phyloP scores from a whole-genome alignment of 768 basidiomycete species.

The Mycena filopes region DNA sequence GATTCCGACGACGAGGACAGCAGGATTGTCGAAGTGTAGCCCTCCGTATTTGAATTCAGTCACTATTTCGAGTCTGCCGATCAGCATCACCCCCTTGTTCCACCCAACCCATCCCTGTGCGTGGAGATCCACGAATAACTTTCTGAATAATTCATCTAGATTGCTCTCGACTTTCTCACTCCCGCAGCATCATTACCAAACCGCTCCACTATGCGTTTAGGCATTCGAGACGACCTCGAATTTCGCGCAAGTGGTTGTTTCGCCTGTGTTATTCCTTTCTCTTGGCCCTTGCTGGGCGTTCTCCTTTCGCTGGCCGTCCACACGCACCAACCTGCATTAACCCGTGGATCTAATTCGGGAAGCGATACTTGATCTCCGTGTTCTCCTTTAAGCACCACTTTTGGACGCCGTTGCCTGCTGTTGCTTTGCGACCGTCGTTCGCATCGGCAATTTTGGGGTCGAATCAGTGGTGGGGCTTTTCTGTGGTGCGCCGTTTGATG shows the following conservation, averaged over 20 bases:
- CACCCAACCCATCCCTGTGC: background rate
- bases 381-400: background rate
- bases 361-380: background rate
- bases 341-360: background rate
- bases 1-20: conserved; percentile 73
- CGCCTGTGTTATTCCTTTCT: too few relatives aligned
- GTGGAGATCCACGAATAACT: conserved; percentile 12
- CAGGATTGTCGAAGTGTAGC: conserved; percentile 80
- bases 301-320: background rate
- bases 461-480: background rate
- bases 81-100: background rate
- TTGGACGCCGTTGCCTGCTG: background rate
- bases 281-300: too few relatives aligned
- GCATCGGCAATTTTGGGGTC: conserved; percentile 16
- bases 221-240: too few relatives aligned
- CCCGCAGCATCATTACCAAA: too few relatives aligned
- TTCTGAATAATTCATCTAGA: too few relatives aligned
- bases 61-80: background rate
- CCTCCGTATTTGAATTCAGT: background rate
- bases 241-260: too few relatives aligned
- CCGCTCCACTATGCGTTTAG: too few relatives aligned
- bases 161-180: too few relatives aligned
- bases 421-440: conserved; percentile 7
- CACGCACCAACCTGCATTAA: too few relatives aligned
- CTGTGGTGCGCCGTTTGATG: too few relatives aligned